phyloP scores from a whole-genome alignment of 1,139 yeast species.

The Geotrichum restrictum region DNA sequence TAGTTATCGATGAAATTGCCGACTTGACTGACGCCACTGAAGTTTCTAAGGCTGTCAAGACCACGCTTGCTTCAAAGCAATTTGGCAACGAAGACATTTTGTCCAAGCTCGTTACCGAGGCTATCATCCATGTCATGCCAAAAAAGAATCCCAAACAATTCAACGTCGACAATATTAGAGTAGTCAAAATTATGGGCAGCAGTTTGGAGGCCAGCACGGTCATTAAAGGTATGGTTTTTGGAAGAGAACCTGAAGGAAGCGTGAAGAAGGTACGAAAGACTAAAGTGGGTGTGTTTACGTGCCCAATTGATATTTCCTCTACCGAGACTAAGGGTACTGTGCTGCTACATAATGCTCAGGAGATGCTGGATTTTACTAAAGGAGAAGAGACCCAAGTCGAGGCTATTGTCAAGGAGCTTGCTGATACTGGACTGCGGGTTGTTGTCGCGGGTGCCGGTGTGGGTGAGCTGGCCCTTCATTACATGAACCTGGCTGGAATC shows the following conservation, averaged over 20 bases:
- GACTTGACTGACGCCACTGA: conserved; percentile 54
- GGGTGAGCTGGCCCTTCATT: conserved; percentile 91
- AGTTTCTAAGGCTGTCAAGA: conserved; percentile 69
- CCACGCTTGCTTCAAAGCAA: conserved; percentile 91
- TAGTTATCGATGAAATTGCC: conserved; percentile 61
- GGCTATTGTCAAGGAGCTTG: conserved; percentile 75
- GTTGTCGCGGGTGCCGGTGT: conserved; percentile 89
- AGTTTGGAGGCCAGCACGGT: conserved; percentile 71
- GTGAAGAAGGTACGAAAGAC: conserved; percentile 64
- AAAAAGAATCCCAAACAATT: conserved; percentile 52
- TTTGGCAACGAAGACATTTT: conserved; percentile 80
- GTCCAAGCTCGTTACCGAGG: conserved; percentile 77
- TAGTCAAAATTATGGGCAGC: conserved; percentile 94
- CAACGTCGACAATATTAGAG: conserved; percentile 90
- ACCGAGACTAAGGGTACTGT: conserved; percentile 98
- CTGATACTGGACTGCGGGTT: conserved; percentile 80
- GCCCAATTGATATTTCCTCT: conserved; percentile 89
- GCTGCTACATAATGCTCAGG: conserved; percentile 88
- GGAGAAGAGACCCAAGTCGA: conserved; percentile 96
- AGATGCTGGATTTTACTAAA: conserved; percentile 91
- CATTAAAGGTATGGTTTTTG: conserved; percentile 96
- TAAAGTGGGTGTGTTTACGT: conserved; percentile 87
- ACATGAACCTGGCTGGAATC: conserved; percentile 79
- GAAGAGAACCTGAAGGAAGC: conserved; percentile 91
- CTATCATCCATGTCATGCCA: conserved; percentile 77